Base-by-base conservation (phyloP, 306 rosid genomes). In the Casuarina cunninghamiana region DNA sequence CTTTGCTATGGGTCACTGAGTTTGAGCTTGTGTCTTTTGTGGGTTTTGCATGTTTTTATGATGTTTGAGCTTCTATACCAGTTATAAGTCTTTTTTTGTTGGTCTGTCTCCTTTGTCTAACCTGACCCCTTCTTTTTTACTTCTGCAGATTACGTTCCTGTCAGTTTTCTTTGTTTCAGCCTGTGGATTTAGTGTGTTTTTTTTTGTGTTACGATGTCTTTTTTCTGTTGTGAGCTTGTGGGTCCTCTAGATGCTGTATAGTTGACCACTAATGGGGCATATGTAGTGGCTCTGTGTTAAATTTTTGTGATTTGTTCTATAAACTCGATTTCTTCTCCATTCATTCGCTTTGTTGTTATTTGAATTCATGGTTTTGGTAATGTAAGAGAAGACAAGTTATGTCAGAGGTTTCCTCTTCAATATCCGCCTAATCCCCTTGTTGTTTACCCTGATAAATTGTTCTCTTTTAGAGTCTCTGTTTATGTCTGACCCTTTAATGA, bases 1-100 rank as follows among this genome's bases (percentile, higher is more conserved):
- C 68, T 72, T 69, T 45, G 16, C 9, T 13, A 19, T 37, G 63
- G 61, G 43, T 79, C n/a, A 74, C 3, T 51, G 39, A 37, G 71
- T 17, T 63, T 68, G 17, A 41, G 78, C 62, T 75, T 73, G 41
- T 54, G 50, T 37, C 58, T 32, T 57, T 68, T 72, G 69, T 61
- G 51, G 75, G 42, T 39, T 45, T 17, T 10, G 39, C 38, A 35
- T 21, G 62, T 55, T 6, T 46, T 13, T 43, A 11, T 32, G 7
- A 10, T 17, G 21, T 3, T 66, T 66, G 71, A 42, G 50, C 71
- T 42, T 66, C 1, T 7, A 42, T 66, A 42, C 13, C 6, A 2
- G 42, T 41, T 42, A 46, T 66, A 15, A 66, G 3, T 19, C 10
- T 42, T 66, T 17, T 8, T 66, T 17, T 3, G 50, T 66, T 12